Conservation (phyloP, 352 stramenopile genomes). For the Phytophthora pisi region DNA sequence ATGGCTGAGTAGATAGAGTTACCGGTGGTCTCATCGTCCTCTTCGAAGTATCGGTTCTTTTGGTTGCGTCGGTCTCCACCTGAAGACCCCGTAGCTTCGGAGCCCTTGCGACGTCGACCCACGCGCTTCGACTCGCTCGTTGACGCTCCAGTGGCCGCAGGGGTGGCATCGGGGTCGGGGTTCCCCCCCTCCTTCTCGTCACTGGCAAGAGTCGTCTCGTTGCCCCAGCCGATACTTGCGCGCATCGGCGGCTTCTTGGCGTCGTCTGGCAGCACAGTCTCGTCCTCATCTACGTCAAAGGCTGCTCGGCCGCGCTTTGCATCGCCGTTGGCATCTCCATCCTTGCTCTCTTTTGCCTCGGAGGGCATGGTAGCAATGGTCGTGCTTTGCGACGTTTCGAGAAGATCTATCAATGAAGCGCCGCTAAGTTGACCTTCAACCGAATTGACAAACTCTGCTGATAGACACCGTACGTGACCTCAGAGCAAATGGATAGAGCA, state of each 20-base stretch:
- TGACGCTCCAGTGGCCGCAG: constrained; percentile 14
- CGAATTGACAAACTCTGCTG: no score
- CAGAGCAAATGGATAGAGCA: no score
- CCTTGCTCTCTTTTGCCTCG: constrained; percentile 39
- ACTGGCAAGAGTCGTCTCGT: constrained; percentile 37
- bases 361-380: constrained; percentile 16
- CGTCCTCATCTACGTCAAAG: constrained; percentile 63
- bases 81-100: constrained; percentile 29
- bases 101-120: constrained; percentile 64
- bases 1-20: neutral
- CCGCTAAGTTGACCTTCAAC: neutral
- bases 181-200: constrained; percentile 33
- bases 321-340: constrained; percentile 16
- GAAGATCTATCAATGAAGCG: constrained; percentile 10
- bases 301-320: constrained; percentile 26
- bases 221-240: constrained; percentile 70
- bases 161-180: constrained; percentile 14
- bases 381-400: constrained; percentile 21
- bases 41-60: constrained; percentile 81
- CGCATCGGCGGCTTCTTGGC: constrained; percentile 55
- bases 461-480: no score
- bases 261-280: constrained; percentile 44
- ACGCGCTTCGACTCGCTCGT: constrained; percentile 56
- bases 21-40: constrained; percentile 70
- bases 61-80: constrained; percentile 43